Percentiles rank a stretch among this genome's conserved stretches.
These are phyloP conservation scores for Poterioochromonas sp. DNA, from an alignment of 352 stramenopile genomes.

Conservation along the genomic window DNA sequence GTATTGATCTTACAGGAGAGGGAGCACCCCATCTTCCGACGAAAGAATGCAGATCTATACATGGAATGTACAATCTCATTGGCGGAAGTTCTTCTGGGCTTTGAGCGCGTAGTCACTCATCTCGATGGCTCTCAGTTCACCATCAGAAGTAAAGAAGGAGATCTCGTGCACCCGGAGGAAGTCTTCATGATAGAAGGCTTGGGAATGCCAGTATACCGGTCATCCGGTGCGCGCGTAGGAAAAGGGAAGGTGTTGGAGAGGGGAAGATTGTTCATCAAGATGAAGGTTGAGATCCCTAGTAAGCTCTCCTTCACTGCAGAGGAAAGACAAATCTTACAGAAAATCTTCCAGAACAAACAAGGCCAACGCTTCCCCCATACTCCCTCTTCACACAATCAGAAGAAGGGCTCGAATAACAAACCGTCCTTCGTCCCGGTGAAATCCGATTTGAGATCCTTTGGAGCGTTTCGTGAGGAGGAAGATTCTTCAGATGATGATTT, in stretches of 20 bases:
- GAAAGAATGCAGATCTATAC: constrained; percentile 68
- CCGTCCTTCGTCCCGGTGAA: too few species aligned
- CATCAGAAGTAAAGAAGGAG: neutral
- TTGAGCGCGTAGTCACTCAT: constrained; percentile 71
- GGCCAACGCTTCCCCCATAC: too few species aligned
- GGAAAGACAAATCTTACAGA: neutral
- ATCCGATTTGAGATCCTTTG: too few species aligned
- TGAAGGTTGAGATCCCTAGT: neutral
- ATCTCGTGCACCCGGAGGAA: neutral
- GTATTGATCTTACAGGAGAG: constrained; percentile 57
- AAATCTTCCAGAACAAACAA: too few species aligned
- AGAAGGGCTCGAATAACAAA: too few species aligned
- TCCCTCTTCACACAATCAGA: too few species aligned
- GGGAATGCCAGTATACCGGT: constrained; percentile 24
- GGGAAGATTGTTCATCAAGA: neutral
- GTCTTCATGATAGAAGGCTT: neutral
- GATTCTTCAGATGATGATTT: too few species aligned
- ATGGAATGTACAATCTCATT: constrained; percentile 77
- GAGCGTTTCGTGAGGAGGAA: too few species aligned
- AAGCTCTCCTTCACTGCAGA: neutral
- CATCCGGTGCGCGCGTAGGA: too few species aligned
- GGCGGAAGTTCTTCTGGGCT: constrained; percentile 67
- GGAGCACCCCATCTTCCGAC: constrained; percentile 65
- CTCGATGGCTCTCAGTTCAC: constrained; percentile 64
- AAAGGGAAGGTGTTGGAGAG: too few species aligned